These are phyloP conservation scores for Hydnum rufescens DNA, from an alignment of 768 basidiomycete genomes.

Conservation along the genomic window DNA sequence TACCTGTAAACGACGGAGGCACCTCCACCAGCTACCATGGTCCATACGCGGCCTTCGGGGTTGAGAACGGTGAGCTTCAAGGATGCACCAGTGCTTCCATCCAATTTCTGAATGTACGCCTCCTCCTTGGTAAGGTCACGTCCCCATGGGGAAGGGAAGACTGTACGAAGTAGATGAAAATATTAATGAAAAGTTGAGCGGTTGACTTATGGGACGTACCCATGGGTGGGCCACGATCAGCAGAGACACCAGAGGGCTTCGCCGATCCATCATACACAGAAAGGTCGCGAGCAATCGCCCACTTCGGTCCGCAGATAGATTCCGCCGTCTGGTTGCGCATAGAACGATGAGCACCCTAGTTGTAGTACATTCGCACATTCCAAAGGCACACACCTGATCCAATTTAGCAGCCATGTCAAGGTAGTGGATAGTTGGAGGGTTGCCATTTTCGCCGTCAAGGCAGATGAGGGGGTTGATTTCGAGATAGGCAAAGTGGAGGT, in stretches of 20 bases:
- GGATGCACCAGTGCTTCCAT: constrained; percentile 90
- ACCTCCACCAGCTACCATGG: constrained; percentile 99
- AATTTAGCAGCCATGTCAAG: constrained; percentile 99
- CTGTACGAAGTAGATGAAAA: constrained; percentile 11
- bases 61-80: constrained; percentile 96
- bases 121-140: constrained; percentile 97
- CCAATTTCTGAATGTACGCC: constrained; percentile 97
- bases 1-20: constrained; percentile 38
- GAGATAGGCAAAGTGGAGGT: constrained; percentile 98
- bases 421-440: constrained; percentile 69
- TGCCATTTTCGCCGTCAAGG: constrained; percentile 56
- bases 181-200: constrained; percentile 7
- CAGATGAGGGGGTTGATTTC: constrained; percentile 98
- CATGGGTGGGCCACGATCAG: constrained; percentile 96
- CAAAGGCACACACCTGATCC: constrained; percentile 38
- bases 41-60: constrained; percentile 90
- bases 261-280: constrained; percentile 43
- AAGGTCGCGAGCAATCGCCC: constrained; percentile 90
- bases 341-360: neutral
- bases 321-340: constrained; percentile 47
- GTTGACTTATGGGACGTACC: constrained; percentile 19
- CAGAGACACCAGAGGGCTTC: constrained; percentile 31
- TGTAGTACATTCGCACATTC: neutral
- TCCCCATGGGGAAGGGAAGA: constrained; percentile 88
- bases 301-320: constrained; percentile 93